These are phyloP conservation scores for Evansstolkia leycettana DNA, from an alignment of 495 filamentous ascomycete genomes.

Conservation along the genomic window DNA sequence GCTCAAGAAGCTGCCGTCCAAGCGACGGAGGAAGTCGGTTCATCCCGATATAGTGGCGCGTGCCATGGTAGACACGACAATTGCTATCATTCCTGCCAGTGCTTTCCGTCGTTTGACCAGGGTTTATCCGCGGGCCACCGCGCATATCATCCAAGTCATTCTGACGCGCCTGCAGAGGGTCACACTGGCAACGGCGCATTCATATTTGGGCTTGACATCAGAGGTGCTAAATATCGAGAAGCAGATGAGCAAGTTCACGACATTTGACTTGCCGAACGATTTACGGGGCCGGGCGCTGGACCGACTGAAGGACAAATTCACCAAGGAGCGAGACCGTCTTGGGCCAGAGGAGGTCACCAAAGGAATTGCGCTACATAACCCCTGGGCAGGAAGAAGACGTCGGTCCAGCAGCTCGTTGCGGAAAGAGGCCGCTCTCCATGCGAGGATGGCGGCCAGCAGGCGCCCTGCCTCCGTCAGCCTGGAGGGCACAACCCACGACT, in stretches of 20 bases:
- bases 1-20: conserved; percentile 19
- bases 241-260: conserved; percentile 84
- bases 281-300: conserved; percentile 75
- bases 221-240: conserved; percentile 87
- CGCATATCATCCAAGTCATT: conserved; percentile 96
- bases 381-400: conserved; percentile 48
- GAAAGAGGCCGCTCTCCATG: conserved; percentile 71
- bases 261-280: conserved; percentile 83
- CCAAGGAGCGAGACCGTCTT: conserved; percentile 70
- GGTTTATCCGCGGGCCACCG: conserved; percentile 89
- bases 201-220: conserved; percentile 80
- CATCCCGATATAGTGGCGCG: conserved; percentile 95
- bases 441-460: conserved; percentile 29
- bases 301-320: conserved; percentile 87
- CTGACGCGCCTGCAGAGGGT: conserved; percentile 87
- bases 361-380: conserved; percentile 92
- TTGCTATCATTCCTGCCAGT: conserved; percentile 93
- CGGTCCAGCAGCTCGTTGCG: conserved; percentile 64
- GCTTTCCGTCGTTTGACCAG: conserved; percentile 89
- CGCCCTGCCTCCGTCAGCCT: conserved; percentile 10
- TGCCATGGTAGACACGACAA: conserved; percentile 94
- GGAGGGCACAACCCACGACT: conserved; percentile 6
- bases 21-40: conserved; percentile 53
- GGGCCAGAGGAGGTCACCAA: conserved; percentile 77
- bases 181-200: conserved; percentile 84